These are phyloP conservation scores for Colletotrichum australisinense DNA, from an alignment of 2,329 filamentous ascomycete genomes.

Conservation along the genomic window DNA sequence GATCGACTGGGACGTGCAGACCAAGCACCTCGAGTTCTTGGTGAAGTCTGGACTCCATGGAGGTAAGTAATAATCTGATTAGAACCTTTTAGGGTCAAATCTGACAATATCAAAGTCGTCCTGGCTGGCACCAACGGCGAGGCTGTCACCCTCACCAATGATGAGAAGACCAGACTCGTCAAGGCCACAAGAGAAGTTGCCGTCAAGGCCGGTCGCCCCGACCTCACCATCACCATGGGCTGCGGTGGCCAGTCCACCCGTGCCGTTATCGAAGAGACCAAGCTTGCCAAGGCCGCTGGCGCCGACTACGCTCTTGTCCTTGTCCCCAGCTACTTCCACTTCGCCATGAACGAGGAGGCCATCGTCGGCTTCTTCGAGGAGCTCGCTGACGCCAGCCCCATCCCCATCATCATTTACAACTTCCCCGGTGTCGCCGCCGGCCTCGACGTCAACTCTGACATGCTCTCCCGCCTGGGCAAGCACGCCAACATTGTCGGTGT, in stretches of 20 bases:
- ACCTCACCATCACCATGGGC: conserved; percentile 74
- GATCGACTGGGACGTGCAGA: conserved; percentile 67
- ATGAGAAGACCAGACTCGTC: conserved; percentile 73
- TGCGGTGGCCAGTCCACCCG: conserved; percentile 74
- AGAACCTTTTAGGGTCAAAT: not conserved
- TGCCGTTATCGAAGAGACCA: conserved; percentile 73
- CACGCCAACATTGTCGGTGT: conserved; percentile 76
- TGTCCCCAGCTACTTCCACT: conserved; percentile 78
- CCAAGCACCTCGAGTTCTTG: conserved; percentile 64
- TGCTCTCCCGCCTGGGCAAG: conserved; percentile 66
- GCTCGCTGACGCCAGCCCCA: conserved; percentile 67
- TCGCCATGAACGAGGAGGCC: conserved; percentile 69
- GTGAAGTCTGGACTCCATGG: conserved; percentile 64
- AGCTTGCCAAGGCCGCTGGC: conserved; percentile 70
- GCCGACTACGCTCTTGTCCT: conserved; percentile 77
- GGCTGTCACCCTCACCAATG: conserved; percentile 74
- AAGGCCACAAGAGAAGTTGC: conserved; percentile 70
- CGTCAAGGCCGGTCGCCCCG: conserved; percentile 63
- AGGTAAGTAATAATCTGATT: conserved; percentile 40
- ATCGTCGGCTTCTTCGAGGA: conserved; percentile 73
- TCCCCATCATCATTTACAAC: conserved; percentile 79
- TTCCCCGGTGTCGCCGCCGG: conserved; percentile 76
- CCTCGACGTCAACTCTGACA: conserved; percentile 75
- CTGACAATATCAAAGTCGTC: conserved; percentile 55
- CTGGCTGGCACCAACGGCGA: conserved; percentile 81